Conservation (phyloP, 345 rosid species). For the Salix brachista region DNA sequence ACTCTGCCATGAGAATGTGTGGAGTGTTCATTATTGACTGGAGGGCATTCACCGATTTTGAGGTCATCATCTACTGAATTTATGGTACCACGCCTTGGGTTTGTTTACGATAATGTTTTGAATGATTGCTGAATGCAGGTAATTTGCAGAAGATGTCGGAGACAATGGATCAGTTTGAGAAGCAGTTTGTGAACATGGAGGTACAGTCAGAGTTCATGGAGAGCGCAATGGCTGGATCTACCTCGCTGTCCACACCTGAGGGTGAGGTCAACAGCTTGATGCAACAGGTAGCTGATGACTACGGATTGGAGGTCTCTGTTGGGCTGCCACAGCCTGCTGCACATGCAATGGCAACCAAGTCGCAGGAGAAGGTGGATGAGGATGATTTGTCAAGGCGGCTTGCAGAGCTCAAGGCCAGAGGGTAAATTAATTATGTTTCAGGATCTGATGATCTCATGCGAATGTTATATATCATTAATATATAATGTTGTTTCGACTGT, state of each 20-base stretch:
- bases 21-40: too few species aligned
- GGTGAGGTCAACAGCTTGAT: conserved; percentile 97
- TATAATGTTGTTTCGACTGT: not conserved
- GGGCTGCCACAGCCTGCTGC: conserved; percentile 96
- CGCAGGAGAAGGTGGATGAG: conserved; percentile 89
- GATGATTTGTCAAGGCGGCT: conserved; percentile 94
- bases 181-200: conserved; percentile 99
- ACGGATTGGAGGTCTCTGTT: conserved; percentile 93
- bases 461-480: not conserved
- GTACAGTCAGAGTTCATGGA: conserved; percentile 99
- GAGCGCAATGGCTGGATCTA: conserved; percentile 96
- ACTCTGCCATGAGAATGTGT: too few species aligned
- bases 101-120: not conserved
- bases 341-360: conserved; percentile 74
- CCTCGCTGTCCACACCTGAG: conserved; percentile 93
- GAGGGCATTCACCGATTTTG: too few species aligned
- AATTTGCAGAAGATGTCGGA: conserved; percentile 99
- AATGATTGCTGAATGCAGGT: conserved; percentile 41
- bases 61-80: not conserved
- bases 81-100: not conserved
- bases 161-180: conserved; percentile 98
- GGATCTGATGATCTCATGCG: not conserved
- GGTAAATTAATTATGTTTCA: conserved; percentile 30
- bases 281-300: conserved; percentile 99
- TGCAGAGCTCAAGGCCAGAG: conserved; percentile 92